A percentile compares a stretch with the other conserved stretches of the same genome.
Evolutionary conservation across 257 asterid genomes (phyloP).

Genomic region (Ilex aquifolium): DNA sequence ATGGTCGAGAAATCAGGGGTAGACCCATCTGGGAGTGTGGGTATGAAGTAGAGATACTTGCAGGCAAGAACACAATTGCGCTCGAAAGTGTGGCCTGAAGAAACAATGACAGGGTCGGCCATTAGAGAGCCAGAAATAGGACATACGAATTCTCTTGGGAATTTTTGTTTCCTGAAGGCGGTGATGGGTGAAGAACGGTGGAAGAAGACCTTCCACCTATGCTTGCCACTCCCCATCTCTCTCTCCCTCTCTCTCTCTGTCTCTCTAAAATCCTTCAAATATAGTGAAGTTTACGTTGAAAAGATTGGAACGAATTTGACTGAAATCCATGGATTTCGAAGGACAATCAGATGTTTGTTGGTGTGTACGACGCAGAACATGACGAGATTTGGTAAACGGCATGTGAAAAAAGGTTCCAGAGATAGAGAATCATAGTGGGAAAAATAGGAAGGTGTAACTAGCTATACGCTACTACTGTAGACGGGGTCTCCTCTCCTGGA

Average conservation of each 20-base stretch:
- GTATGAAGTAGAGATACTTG: constrained; percentile 54
- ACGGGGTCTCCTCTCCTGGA: too few relatives aligned
- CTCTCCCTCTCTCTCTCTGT: neutral
- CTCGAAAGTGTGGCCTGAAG: constrained; percentile 91
- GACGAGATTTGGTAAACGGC: too few relatives aligned
- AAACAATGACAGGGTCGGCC: constrained; percentile 88
- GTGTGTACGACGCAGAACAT: too few relatives aligned
- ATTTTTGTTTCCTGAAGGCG: constrained; percentile 18
- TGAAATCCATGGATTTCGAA: too few relatives aligned
- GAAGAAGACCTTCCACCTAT: constrained; percentile 65
- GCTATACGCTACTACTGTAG: too few relatives aligned
- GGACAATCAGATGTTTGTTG: too few relatives aligned
- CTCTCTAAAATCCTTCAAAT: too few relatives aligned
- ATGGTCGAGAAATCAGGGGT: constrained; percentile 58
- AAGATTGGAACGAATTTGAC: too few relatives aligned
- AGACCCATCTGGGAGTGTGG: constrained; percentile 43
- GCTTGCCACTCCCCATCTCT: constrained; percentile 46
- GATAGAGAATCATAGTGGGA: too few relatives aligned
- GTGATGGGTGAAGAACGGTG: constrained; percentile 37
- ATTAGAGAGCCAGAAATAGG: constrained; percentile 65
- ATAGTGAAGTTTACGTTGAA: too few relatives aligned
- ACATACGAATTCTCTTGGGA: constrained; percentile 65
- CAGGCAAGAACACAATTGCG: constrained; percentile 71
- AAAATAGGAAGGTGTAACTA: too few relatives aligned
- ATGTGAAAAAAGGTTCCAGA: too few relatives aligned